Evolutionary conservation across 176 grass and related monocot species (phyloP), one percentile per base, ranked within the genome.

Genomic region (Cenchrus fungigraminus): DNA sequence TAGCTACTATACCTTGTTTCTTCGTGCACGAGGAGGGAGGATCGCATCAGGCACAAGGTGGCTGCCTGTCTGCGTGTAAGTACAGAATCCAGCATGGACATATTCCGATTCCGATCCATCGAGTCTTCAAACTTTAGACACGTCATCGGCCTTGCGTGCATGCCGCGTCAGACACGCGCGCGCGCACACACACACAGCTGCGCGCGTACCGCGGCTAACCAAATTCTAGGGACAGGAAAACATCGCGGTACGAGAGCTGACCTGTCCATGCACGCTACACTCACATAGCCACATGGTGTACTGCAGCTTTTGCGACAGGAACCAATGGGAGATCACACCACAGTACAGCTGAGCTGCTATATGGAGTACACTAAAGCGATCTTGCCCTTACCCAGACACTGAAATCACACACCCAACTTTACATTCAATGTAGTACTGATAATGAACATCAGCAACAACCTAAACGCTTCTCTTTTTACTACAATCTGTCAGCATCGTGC

Each of bases 171-270:
- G 9, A 46, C 55, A 46, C 37, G 51, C 15, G 20, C 29, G 50
- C 59, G 65, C 55, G 31, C 8, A 40, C 44, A 16, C 74, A 66
- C 37, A 54, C 58, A 11, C 58, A 25, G 58, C 59, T 65, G 52
- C 54, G 31, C 19, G 58, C 71, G 73, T 61, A 81, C 88, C 9
- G 57, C 57, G 20, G 12, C 49, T 66, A 68, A 56, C 42, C 3
- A 72, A 78, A 73, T 46, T 62, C 69, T 20, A 13, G 73, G 57
- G 79, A 90, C 83, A 82, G 57, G 17, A 58, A 78, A 76, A 86
- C 78, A 86, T 57, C 3, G 65, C 72, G 46, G 73, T 56, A 31
- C 49, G 17, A 5, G 19, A 16, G 19, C 15, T 55, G 54, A 77
- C 83, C 55, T 82, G 65, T 82, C 65, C 65, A 77, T 72, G 73